phyloP scores from a whole-genome alignment of 2,329 filamentous ascomycete species.

The Seiridium cupressi region DNA sequence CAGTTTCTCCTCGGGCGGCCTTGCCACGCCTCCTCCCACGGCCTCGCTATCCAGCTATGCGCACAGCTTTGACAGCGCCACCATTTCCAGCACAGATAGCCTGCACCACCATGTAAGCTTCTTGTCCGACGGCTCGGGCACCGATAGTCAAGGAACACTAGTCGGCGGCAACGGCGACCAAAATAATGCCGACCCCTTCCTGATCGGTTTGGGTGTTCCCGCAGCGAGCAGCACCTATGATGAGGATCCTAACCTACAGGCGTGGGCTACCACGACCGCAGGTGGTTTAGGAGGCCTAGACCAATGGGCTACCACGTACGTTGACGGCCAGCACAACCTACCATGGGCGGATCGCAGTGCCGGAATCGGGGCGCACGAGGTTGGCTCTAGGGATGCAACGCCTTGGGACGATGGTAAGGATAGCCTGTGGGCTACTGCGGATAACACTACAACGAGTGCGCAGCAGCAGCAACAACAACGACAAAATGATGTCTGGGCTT shows the following conservation, averaged over 20 bases:
- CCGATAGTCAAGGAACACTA: slow-evolving; percentile 19
- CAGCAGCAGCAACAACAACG: neutral
- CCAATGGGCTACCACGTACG: slow-evolving; percentile 9
- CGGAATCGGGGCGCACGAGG: neutral
- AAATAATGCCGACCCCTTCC: slow-evolving; percentile 21
- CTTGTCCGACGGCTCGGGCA: slow-evolving; percentile 28
- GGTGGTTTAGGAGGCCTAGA: slow-evolving; percentile 7
- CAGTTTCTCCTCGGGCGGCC: slow-evolving; percentile 44
- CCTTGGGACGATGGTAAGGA: slow-evolving; percentile 11
- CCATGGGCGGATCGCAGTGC: neutral
- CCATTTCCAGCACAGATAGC: slow-evolving; percentile 17
- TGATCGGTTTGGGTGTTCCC: slow-evolving; percentile 24
- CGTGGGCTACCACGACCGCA: slow-evolving; percentile 4
- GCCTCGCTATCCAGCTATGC: slow-evolving; percentile 47
- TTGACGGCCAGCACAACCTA: slow-evolving; percentile 7
- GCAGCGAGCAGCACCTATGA: slow-evolving; percentile 12
- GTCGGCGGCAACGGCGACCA: slow-evolving; percentile 2
- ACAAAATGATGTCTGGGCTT: neutral
- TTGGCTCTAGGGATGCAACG: neutral
- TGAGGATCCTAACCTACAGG: slow-evolving; percentile 13
- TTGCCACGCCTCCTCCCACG: slow-evolving; percentile 56
- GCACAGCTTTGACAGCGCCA: slow-evolving; percentile 37
- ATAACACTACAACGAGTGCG: neutral
- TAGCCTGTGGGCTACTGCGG: slow-evolving; percentile 5
- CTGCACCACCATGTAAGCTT: slow-evolving; percentile 34